phyloP scores from a whole-genome alignment of 2,329 filamentous ascomycete genomes.

The Cladosporium sp. region DNA sequence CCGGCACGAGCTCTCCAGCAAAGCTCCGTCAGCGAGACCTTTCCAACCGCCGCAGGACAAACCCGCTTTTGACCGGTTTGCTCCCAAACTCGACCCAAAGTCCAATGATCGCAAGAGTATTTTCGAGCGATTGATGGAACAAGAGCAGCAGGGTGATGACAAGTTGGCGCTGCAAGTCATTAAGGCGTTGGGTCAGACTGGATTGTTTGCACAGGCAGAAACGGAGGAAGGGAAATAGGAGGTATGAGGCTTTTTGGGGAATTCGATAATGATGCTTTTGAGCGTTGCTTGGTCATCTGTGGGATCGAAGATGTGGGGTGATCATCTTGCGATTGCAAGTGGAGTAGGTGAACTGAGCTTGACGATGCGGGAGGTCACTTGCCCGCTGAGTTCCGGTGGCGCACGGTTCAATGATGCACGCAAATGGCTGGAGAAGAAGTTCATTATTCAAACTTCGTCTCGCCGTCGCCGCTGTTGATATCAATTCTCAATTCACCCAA shows the following conservation, averaged over 20 bases:
- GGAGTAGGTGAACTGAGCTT: conserved; percentile 2
- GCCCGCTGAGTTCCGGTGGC: conserved; percentile 3
- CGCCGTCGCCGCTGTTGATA: background rate
- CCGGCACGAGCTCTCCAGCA: conserved; percentile 26
- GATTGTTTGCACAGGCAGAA: conserved; percentile 31
- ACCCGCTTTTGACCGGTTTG: conserved; percentile 15
- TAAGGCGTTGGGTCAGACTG: conserved; percentile 41
- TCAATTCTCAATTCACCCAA: background rate
- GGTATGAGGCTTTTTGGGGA: background rate
- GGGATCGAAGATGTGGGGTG: conserved; percentile 12
- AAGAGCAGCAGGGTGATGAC: conserved; percentile 41
- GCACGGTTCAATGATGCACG: conserved; percentile 5
- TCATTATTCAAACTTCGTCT: conserved; percentile 2
- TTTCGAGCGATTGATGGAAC: conserved; percentile 36
- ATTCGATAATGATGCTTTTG: background rate
- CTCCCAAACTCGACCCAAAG: conserved; percentile 18
- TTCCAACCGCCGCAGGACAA: conserved; percentile 3
- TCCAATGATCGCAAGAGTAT: conserved; percentile 20
- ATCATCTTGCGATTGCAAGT: conserved; percentile 4
- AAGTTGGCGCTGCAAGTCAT: conserved; percentile 41
- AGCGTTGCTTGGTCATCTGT: conserved; percentile 8
- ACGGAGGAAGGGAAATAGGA: background rate
- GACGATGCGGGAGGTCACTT: conserved; percentile 13
- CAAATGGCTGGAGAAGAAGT: conserved; percentile 3
- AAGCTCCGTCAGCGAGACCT: conserved; percentile 9